Evolutionary conservation across 371 early-diverging fungal genomes (phyloP).

Genomic region (Syncephalastrum contaminatum): DNA sequence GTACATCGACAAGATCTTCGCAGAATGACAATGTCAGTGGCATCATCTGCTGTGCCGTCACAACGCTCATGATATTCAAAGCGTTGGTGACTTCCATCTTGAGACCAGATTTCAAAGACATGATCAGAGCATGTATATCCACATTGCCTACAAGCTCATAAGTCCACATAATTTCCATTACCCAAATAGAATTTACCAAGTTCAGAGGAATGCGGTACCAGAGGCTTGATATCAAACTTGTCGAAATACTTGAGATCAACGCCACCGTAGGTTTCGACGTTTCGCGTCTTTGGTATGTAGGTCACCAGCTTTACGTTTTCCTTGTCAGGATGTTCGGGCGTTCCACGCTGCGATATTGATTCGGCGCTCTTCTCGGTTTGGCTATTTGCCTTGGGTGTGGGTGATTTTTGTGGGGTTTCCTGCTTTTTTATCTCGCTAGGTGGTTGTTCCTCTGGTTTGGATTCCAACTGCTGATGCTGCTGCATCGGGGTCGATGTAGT

Average conservation of each 20-base stretch:
- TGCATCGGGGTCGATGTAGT: constrained; percentile 37
- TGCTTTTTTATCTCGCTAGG: constrained; percentile 1
- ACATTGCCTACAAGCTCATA: constrained; percentile 48
- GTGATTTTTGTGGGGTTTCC: background rate
- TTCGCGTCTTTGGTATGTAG: constrained; percentile 50
- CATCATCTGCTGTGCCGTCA: constrained; percentile 37
- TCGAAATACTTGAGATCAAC: constrained; percentile 67
- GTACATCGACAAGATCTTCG: constrained; percentile 54
- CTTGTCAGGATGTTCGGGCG: background rate
- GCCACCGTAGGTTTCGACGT: constrained; percentile 74
- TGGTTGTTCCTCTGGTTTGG: background rate
- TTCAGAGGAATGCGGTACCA: constrained; percentile 58
- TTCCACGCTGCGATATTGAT: background rate
- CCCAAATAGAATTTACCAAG: constrained; percentile 38
- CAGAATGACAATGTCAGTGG: constrained; percentile 40
- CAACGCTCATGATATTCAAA: constrained; percentile 65
- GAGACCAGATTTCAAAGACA: constrained; percentile 77
- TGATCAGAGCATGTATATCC: constrained; percentile 73
- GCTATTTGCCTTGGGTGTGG: constrained; percentile 9
- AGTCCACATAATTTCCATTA: background rate
- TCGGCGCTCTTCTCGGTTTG: background rate
- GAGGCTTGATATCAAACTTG: constrained; percentile 56
- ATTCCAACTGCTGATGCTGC: constrained; percentile 28
- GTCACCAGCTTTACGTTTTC: constrained; percentile 16
- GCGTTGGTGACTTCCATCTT: constrained; percentile 73